These are phyloP conservation scores for Cystobasidiopsis lactophilus DNA, from an alignment of 768 basidiomycete species.

Conservation along the genomic window DNA sequence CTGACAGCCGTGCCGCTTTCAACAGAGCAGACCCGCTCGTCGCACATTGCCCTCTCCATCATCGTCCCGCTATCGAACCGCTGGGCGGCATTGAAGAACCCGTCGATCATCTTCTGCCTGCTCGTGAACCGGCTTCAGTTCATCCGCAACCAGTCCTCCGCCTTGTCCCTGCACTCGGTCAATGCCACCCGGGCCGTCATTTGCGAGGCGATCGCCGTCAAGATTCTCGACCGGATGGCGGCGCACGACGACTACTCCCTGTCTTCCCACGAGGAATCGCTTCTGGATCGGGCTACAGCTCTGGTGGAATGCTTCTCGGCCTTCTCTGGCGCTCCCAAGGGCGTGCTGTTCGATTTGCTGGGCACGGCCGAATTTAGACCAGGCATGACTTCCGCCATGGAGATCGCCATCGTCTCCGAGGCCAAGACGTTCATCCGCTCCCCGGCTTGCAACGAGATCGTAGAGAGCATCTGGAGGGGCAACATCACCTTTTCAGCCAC, in stretches of 20 bases:
- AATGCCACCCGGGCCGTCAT: constrained; percentile 3
- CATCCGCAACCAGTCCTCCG: not conserved
- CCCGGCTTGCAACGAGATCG: constrained; percentile 62
- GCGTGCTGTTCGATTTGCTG: too few relatives aligned
- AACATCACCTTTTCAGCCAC: constrained; percentile 24
- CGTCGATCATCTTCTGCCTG: not conserved
- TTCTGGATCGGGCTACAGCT: not conserved
- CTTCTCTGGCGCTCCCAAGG: constrained; percentile 7
- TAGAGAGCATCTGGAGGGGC: constrained; percentile 64
- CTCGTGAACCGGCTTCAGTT: constrained; percentile 5
- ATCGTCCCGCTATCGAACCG: not conserved
- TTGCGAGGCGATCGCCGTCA: constrained; percentile 4
- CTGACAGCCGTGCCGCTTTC: constrained; percentile 5
- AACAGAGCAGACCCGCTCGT: not conserved
- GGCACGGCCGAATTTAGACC: too few relatives aligned
- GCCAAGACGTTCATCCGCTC: constrained; percentile 66
- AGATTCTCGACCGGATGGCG: not conserved
- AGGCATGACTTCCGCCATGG: constrained; percentile 13
- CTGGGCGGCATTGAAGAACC: not conserved
- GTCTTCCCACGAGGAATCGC: not conserved
- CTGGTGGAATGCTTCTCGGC: not conserved
- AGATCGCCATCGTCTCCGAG: constrained; percentile 68
- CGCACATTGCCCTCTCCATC: not conserved
- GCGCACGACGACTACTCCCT: not conserved
- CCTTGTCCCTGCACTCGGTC: constrained; percentile 1